Base-by-base conservation (phyloP, 2,329 filamentous ascomycete genomes). In the Pseudogymnoascus sp. region DNA sequence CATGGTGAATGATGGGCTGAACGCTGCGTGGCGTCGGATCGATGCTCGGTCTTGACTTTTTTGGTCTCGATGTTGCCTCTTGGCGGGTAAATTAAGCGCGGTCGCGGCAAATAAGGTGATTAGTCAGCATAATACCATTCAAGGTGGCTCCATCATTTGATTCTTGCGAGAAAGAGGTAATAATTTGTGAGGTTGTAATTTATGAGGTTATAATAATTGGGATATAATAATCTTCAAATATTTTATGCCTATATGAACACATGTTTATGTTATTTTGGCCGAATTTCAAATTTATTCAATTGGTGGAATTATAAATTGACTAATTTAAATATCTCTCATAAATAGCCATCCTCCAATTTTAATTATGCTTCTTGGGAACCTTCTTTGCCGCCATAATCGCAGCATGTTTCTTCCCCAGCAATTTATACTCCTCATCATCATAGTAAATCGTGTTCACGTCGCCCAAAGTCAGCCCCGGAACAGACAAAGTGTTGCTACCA, bases 381-480 rank as follows among this genome's bases (percentile, higher is more conserved):
- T 63, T 64, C 64, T 70, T 71, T 19, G 53, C 65, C 15, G 67
- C 59, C 68, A 71, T 69, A 11, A 46, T 63, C 13, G 40, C 61
- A 11, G 68, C 68, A 67, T 70, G 69, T n/a, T 59, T 60, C 23
- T 23, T 66, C 4, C 67, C 69, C 59, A 70, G 64, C 10, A 61
- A 50, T 59, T 62, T 38, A 62, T 69, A 70, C 35, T 71, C 69
- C 5, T 56, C 60, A 29, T 66, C 64, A 33, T 65, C 63, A 63
- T 64, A 70, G 42, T 65, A 70, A 59, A 72, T 70, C 1, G 66
- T 65, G 60, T 72, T 69, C 2, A 68, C 67, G 65, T 70, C 68
- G 5, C 65, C 65, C 7, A 69, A 53, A 17, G 1, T 64, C 2
- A 17, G 9, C 3, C 64, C 65, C 9, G 64, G 56, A 7, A 69